Evolutionary conservation across 345 rosid genomes (phyloP).

Genomic region (Arabis hirsuta): DNA sequence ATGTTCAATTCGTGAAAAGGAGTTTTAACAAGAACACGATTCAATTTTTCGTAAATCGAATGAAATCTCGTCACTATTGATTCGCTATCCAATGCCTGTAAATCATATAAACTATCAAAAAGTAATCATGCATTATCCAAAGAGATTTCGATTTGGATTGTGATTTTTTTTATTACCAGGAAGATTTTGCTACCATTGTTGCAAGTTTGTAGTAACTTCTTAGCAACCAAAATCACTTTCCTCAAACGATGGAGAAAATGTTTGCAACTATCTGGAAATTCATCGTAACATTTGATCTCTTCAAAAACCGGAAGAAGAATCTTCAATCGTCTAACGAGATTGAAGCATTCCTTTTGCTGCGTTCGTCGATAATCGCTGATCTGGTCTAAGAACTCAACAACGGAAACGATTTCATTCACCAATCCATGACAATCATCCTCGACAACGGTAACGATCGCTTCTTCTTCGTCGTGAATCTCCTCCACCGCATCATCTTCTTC

Average conservation of each 20-base stretch:
- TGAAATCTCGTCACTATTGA: constrained; percentile 53
- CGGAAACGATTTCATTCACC: constrained; percentile 45
- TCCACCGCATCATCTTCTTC: constrained; percentile 31
- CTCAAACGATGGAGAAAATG: constrained; percentile 47
- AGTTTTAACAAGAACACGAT: constrained; percentile 49
- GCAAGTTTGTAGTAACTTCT: constrained; percentile 58
- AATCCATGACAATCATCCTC: constrained; percentile 32
- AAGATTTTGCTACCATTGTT: constrained; percentile 81
- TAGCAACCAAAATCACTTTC: constrained; percentile 53
- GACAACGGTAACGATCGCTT: not conserved
- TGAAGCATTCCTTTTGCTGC: constrained; percentile 62
- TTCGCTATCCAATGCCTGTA: constrained; percentile 71
- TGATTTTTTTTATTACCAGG: constrained; percentile 47
- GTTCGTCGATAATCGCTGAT: constrained; percentile 58
- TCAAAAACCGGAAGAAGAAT: constrained; percentile 66
- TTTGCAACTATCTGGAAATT: constrained; percentile 31
- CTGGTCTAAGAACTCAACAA: constrained; percentile 55
- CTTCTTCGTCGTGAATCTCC: constrained; percentile 40
- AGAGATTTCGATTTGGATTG: too few relatives aligned
- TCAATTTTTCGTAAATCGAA: constrained; percentile 52
- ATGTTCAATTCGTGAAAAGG: constrained; percentile 58
- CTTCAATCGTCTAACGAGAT: constrained; percentile 69
- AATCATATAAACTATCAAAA: not conserved
- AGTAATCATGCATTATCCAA: too few relatives aligned
- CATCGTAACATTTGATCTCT: constrained; percentile 50